Base-by-base conservation (phyloP, 2,329 filamentous ascomycete genomes). In the Lomentospora prolificans region DNA sequence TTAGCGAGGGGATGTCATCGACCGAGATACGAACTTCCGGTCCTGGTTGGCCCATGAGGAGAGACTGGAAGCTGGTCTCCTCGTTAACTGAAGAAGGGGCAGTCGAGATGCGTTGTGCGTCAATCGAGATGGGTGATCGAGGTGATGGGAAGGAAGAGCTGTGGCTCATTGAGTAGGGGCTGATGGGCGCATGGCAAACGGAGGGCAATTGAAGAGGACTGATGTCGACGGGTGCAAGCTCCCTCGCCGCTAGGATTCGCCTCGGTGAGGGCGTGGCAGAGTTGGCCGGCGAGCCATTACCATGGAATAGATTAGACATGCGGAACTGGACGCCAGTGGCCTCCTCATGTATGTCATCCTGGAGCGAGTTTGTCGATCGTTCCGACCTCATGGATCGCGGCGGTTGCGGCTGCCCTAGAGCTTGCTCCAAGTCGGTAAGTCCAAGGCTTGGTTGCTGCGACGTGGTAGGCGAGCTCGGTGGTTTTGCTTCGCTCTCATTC, bases 41-140 rank as follows among this genome's bases (percentile, higher is more conserved):
- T 0, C 85, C 85, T 19, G 85, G 86, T 60, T 90, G 87, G 55
- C 86, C 86, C 68, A 89, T 79, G 4, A 88, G 74, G 30, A 88
- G 72, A 2, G 86, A 89, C 57, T 84, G 83, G 65, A 88, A 85
- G 36, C 76, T 81, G 57, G 82, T 85, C 60, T 86, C 86, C 59
- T 90, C 87, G 1, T 81, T 80, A 46, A 86, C 74, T 0, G 87
- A 90, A 1, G 87, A 91, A 4, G 86, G 82, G 2, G 87, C 84
- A 1, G 87, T 90, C 4, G 86, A 88, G 27, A 90, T 80, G 19
- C 85, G 80, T 55, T 87, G 84, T 1, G 81, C 81, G 60, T 91
- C 87, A 56, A 88, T 84, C 3, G 82, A 84, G 68, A 87, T 74
- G 57, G 84, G 75, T 58, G 85, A 80, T 55, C 86, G 80, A 0